Conservation (phyloP, 495 filamentous ascomycete genomes). For the Talaromyces liani region DNA sequence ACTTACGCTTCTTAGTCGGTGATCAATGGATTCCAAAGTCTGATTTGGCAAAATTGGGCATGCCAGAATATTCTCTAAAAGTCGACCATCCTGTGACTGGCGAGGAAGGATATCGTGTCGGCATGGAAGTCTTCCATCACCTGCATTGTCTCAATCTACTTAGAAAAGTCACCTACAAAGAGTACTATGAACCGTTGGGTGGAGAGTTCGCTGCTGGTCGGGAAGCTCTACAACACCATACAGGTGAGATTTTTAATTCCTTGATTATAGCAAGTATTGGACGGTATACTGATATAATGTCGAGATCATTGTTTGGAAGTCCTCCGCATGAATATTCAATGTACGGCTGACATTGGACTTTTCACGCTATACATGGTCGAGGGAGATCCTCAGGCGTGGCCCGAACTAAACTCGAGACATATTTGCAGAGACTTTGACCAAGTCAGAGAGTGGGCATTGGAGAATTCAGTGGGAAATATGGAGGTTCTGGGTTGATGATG, state of each 20-base stretch:
- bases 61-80: not conserved
- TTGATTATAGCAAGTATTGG: not conserved
- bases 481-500: not conserved
- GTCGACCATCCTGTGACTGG: not conserved
- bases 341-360: constrained; percentile 4
- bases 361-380: constrained; percentile 4
- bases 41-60: not conserved
- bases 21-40: constrained; percentile 7
- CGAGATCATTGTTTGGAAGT: constrained; percentile 6
- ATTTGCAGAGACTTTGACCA: constrained; percentile 1
- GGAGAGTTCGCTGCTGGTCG: not conserved
- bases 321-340: constrained; percentile 4
- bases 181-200: constrained; percentile 3
- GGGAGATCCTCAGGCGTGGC: constrained; percentile 1
- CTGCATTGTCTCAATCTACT: constrained; percentile 5
- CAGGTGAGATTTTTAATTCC: not conserved
- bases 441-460: constrained; percentile 1
- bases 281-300: not conserved
- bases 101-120: constrained; percentile 4
- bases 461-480: constrained; percentile 5
- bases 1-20: not conserved
- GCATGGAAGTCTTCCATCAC: constrained; percentile 6
- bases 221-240: constrained; percentile 4
- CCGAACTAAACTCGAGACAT: constrained; percentile 1
- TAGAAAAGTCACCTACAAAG: not conserved